These are phyloP conservation scores for Glycine soja DNA, from an alignment of 306 rosid species.

Conservation along the genomic window DNA sequence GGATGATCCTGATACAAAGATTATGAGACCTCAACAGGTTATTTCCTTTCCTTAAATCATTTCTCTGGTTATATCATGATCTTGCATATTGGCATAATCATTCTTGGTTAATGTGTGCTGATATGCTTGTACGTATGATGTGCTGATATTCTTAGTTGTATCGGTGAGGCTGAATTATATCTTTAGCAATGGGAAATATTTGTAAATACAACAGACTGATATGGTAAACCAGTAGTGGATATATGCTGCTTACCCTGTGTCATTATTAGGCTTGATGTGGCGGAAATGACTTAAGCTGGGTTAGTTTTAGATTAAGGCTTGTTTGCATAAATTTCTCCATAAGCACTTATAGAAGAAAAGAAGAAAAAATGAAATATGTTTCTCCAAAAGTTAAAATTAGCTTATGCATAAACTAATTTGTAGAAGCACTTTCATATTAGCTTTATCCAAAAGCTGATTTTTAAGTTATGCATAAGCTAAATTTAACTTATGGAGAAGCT, in stretches of 20 bases:
- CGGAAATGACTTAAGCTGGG: background rate
- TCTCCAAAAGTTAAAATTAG: no score
- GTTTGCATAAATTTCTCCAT: no score
- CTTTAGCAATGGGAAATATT: slow-evolving; percentile 14
- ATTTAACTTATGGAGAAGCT: no score
- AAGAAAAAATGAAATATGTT: no score
- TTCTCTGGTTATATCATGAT: slow-evolving; percentile 5
- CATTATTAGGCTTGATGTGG: background rate
- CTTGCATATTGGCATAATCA: slow-evolving; percentile 15
- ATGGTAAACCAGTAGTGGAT: slow-evolving; percentile 54
- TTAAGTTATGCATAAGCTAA: no score
- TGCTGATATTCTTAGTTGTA: slow-evolving; percentile 6
- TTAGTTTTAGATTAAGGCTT: background rate
- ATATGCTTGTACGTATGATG: slow-evolving; percentile 33
- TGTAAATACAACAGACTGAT: slow-evolving; percentile 5
- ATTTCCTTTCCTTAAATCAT: slow-evolving; percentile 38
- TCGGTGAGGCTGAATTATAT: slow-evolving; percentile 30
- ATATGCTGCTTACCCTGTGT: slow-evolving; percentile 35
- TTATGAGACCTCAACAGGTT: slow-evolving; percentile 95
- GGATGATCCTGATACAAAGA: slow-evolving; percentile 92
- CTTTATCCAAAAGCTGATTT: background rate
- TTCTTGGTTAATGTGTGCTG: background rate
- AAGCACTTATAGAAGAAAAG: no score
- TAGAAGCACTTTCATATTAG: no score
- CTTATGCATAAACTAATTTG: no score